These are phyloP conservation scores for Fusarium verticillioides DNA, from an alignment of 2,329 filamentous ascomycete genomes.

Conservation along the genomic window DNA sequence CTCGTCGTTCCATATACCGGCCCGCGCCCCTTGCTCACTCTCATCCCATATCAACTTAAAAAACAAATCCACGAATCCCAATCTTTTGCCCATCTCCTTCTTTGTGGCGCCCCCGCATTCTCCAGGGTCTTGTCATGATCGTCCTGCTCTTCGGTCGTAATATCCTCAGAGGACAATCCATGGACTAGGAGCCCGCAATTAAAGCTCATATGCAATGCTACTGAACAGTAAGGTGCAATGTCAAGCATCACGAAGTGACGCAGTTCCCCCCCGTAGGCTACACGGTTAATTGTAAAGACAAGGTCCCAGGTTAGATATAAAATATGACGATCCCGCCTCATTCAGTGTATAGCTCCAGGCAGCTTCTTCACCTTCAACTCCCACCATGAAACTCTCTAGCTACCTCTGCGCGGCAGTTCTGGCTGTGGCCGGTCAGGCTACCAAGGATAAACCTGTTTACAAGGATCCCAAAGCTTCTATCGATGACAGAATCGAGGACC, in stretches of 20 bases:
- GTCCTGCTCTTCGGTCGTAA: slow-evolving; percentile 1
- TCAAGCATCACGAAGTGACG: neutral
- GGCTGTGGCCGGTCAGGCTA: slow-evolving; percentile 40
- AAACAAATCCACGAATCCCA: slow-evolving; percentile 38
- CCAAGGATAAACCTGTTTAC: slow-evolving; percentile 60
- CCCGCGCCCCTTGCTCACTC: neutral
- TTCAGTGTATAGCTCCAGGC: neutral
- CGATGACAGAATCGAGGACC: slow-evolving; percentile 72
- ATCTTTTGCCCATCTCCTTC: slow-evolving; percentile 12
- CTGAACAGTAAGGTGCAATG: neutral
- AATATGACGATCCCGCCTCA: slow-evolving; percentile 19
- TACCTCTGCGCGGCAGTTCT: slow-evolving; percentile 40
- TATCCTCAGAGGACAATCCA: neutral
- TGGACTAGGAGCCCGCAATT: neutral
- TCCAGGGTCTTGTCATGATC: slow-evolving; percentile 35
- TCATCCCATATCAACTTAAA: slow-evolving; percentile 14
- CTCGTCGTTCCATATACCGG: slow-evolving; percentile 35
- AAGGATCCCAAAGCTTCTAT: slow-evolving; percentile 71
- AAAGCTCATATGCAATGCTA: slow-evolving; percentile 7
- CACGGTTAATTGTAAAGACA: slow-evolving; percentile 37
- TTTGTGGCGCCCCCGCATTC: slow-evolving; percentile 39
- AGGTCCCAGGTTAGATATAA: slow-evolving; percentile 17
- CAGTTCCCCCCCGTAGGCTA: neutral
- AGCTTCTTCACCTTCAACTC: slow-evolving; percentile 10
- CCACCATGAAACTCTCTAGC: slow-evolving; percentile 47